These are phyloP conservation scores for Globisporangium barbulae DNA, from an alignment of 352 stramenopile species.

Conservation along the genomic window DNA sequence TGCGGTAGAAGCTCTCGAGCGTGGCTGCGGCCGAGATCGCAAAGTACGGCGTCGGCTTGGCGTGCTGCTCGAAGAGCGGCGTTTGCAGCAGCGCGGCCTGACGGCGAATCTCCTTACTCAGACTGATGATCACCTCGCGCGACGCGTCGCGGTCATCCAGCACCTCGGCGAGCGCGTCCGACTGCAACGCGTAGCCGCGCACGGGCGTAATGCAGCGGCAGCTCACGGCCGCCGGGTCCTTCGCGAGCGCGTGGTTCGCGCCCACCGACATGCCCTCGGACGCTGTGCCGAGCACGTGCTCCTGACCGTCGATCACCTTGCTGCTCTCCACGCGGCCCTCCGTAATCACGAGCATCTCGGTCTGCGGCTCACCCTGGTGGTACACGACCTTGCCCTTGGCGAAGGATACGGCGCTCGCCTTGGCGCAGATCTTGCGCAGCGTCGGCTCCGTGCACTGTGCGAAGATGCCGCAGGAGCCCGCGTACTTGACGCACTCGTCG, in stretches of 20 bases:
- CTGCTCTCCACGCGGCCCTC: slow-evolving; percentile 63
- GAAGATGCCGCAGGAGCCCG: slow-evolving; percentile 76
- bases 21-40: slow-evolving; percentile 89
- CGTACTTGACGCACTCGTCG: slow-evolving; percentile 64
- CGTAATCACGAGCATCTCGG: slow-evolving; percentile 73
- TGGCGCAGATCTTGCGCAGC: slow-evolving; percentile 74
- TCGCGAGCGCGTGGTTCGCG: slow-evolving; percentile 76
- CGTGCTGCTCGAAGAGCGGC: slow-evolving; percentile 89
- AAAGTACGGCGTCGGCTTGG: slow-evolving; percentile 88
- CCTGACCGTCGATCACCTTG: slow-evolving; percentile 82
- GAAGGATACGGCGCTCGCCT: slow-evolving; percentile 55
- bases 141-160: slow-evolving; percentile 72
- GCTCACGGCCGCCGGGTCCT: slow-evolving; percentile 75
- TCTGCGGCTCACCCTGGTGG: slow-evolving; percentile 77
- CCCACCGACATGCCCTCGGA: slow-evolving; percentile 56
- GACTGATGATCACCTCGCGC: slow-evolving; percentile 81
- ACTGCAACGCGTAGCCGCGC: slow-evolving; percentile 70
- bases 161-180: slow-evolving; percentile 63
- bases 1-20: slow-evolving; percentile 92
- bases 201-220: slow-evolving; percentile 81
- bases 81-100: slow-evolving; percentile 85
- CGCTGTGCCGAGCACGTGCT: slow-evolving; percentile 62
- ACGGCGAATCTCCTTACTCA: slow-evolving; percentile 87
- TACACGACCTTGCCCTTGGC: slow-evolving; percentile 77
- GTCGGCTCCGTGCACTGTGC: slow-evolving; percentile 77